Evolutionary conservation across 345 rosid genomes (phyloP).

Genomic region (Excoecaria agallocha): DNA sequence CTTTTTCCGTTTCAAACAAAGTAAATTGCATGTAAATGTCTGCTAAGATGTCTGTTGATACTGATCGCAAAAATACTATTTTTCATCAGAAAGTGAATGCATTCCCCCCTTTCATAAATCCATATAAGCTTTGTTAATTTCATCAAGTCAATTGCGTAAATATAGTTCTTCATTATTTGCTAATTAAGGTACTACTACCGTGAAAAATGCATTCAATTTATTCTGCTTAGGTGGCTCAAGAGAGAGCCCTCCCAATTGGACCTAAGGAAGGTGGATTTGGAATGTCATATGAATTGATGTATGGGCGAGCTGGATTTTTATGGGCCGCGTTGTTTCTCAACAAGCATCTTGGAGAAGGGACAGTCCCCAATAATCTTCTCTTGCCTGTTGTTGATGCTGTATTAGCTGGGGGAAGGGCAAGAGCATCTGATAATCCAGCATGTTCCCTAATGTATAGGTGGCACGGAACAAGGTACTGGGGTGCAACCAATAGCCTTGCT

Average conservation of each 20-base stretch:
- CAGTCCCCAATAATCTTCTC: constrained; percentile 47
- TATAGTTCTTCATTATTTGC: too few species aligned
- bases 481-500: constrained; percentile 86
- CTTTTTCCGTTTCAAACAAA: too few species aligned
- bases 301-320: constrained; percentile 90
- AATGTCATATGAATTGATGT: constrained; percentile 89
- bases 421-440: constrained; percentile 61
- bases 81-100: too few species aligned
- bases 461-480: constrained; percentile 93
- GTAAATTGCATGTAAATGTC: too few species aligned
- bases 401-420: constrained; percentile 81
- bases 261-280: constrained; percentile 94
- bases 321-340: constrained; percentile 81
- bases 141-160: too few species aligned
- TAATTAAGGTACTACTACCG: too few species aligned
- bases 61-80: too few species aligned
- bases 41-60: too few species aligned
- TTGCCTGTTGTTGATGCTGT: constrained; percentile 71
- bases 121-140: too few species aligned
- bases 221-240: constrained; percentile 57
- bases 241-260: constrained; percentile 82
- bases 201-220: background rate
- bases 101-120: too few species aligned
- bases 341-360: constrained; percentile 60
- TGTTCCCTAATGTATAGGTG: constrained; percentile 91